Evolutionary conservation across 805 yeast genomes (phyloP).

Genomic region (Clavispora asparagi): DNA sequence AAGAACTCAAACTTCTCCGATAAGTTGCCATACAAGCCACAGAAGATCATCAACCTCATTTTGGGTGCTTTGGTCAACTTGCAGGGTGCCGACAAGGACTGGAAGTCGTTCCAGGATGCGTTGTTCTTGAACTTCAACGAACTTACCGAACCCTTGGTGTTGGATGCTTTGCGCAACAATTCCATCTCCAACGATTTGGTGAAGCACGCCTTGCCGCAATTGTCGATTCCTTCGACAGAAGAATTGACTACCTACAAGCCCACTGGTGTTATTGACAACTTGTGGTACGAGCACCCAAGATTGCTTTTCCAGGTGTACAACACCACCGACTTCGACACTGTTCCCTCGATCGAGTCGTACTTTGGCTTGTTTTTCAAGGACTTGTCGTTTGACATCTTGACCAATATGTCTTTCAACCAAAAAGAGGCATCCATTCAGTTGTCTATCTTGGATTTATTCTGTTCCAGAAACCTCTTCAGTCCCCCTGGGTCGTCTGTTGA

Average conservation of each 20-base stretch:
- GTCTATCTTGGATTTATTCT: slow-evolving; percentile 65
- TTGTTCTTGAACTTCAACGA: slow-evolving; percentile 31
- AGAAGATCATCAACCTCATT: slow-evolving; percentile 44
- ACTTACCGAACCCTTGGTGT: slow-evolving; percentile 27
- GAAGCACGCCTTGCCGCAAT: slow-evolving; percentile 37
- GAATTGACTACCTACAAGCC: slow-evolving; percentile 18
- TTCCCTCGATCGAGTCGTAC: slow-evolving; percentile 35
- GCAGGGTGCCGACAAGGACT: slow-evolving; percentile 33
- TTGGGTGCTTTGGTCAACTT: slow-evolving; percentile 42
- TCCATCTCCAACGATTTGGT: slow-evolving; percentile 34
- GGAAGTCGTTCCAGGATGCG: slow-evolving; percentile 27
- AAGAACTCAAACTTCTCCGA: slow-evolving; percentile 22
- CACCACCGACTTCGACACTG: slow-evolving; percentile 56
- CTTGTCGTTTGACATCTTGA: slow-evolving; percentile 65
- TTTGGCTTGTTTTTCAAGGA: slow-evolving; percentile 63
- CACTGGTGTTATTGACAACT: slow-evolving; percentile 43
- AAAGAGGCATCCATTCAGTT: slow-evolving; percentile 82
- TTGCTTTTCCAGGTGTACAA: slow-evolving; percentile 56
- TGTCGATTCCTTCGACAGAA: slow-evolving; percentile 27
- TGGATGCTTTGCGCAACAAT: slow-evolving; percentile 29
- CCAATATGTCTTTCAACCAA: slow-evolving; percentile 83
- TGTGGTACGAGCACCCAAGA: slow-evolving; percentile 62
- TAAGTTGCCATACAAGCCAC: slow-evolving; percentile 46
- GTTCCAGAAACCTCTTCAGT: slow-evolving; percentile 48
- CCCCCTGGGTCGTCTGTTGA: slow-evolving; percentile 75